phyloP scores from a whole-genome alignment of 1,284 basidiomycete genomes.

The Anthracocystis panici-leucophaei region DNA sequence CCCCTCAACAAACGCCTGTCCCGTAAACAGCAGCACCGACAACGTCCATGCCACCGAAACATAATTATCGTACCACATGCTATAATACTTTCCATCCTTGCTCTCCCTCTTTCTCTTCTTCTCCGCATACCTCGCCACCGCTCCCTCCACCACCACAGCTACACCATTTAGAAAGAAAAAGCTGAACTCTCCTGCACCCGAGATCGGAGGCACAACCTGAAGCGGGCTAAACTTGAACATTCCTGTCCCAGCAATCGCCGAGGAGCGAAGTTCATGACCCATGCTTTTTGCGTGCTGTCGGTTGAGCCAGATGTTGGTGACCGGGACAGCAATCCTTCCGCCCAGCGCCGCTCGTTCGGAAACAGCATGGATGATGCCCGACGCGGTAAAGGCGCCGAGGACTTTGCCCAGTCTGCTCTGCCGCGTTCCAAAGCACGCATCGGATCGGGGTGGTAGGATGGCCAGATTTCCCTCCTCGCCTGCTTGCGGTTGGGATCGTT shows the following conservation, averaged over 20 bases:
- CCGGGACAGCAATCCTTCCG: conserved; percentile 45
- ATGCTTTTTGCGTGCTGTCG: conserved; percentile 39
- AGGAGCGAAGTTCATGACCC: conserved; percentile 34
- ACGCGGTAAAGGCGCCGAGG: conserved; percentile 50
- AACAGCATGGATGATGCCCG: conserved; percentile 52
- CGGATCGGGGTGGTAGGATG: conserved; percentile 47
- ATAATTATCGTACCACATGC: conserved; percentile 44
- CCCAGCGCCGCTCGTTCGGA: conserved; percentile 50
- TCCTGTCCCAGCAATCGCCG: neutral
- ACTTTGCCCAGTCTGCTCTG: conserved; percentile 58
- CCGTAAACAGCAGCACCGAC: conserved; percentile 47
- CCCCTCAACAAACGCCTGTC: conserved; percentile 54
- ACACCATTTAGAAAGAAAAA: conserved; percentile 58
- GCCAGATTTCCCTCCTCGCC: conserved; percentile 39
- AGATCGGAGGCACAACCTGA: conserved; percentile 48
- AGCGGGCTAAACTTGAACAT: conserved; percentile 23
- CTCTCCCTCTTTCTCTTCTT: conserved; percentile 23
- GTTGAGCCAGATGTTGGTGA: conserved; percentile 46
- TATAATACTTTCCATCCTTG: conserved; percentile 21
- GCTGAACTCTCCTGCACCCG: conserved; percentile 53
- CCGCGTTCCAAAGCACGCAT: conserved; percentile 44
- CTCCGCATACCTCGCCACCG: conserved; percentile 27
- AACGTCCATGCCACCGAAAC: conserved; percentile 46
- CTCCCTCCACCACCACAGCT: conserved; percentile 52
- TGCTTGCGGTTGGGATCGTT: conserved; percentile 37